These are phyloP conservation scores for Talaromyces sp. DNA, from an alignment of 2,329 filamentous ascomycete genomes.

Conservation along the genomic window DNA sequence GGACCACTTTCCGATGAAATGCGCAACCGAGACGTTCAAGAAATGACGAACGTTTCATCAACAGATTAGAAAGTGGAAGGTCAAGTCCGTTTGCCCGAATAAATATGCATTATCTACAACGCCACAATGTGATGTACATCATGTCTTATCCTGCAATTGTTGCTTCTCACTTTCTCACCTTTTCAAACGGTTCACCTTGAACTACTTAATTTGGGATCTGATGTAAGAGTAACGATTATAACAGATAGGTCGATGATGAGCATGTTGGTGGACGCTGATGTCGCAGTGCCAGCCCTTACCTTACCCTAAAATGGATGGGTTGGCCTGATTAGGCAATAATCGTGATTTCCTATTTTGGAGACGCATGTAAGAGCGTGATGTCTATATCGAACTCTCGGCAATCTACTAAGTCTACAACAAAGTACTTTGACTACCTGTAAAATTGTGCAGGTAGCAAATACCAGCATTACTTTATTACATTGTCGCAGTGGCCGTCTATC, in stretches of 20 bases:
- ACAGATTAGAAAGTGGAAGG: not conserved
- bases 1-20: not conserved
- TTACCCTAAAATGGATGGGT: not conserved
- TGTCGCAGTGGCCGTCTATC: no score
- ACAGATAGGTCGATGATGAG: no score
- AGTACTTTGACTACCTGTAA: no score
- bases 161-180: no score
- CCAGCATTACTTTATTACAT: no score
- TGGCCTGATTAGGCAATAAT: not conserved
- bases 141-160: no score
- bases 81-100: not conserved
- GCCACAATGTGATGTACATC: not conserved
- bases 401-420: no score
- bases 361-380: not conserved
- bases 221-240: no score
- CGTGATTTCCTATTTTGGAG: not conserved
- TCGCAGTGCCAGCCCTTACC: not conserved
- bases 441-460: not conserved
- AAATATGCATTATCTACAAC: not conserved
- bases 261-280: no score
- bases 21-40: not conserved
- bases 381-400: no score
- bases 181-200: no score
- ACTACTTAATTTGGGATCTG: no score
- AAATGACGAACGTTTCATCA: not conserved